A percentile compares a stretch with the other conserved stretches of the same genome.
Evolutionary conservation across 768 basidiomycete genomes (phyloP).

Genomic region (Rossbeevera mucosa): DNA sequence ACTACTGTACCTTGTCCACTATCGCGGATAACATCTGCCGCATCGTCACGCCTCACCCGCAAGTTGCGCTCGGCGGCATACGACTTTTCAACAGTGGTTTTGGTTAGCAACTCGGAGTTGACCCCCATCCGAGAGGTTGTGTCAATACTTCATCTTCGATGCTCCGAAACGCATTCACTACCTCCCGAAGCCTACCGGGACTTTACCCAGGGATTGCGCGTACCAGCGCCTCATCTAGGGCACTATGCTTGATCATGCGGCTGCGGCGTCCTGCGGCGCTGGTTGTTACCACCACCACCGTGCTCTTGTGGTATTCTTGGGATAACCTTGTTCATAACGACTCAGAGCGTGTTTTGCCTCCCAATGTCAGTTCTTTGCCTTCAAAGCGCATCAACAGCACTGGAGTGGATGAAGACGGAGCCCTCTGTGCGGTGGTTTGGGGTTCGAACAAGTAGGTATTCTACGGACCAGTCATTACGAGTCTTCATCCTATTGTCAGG

Average conservation of each 20-base stretch:
- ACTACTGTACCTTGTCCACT: too few species aligned
- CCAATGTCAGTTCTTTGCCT: neutral
- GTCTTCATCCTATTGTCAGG: slow-evolving; percentile 31
- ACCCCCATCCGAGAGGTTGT: slow-evolving; percentile 1
- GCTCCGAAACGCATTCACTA: slow-evolving; percentile 10
- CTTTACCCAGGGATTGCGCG: slow-evolving; percentile 8
- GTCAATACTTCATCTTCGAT: neutral
- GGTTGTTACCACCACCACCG: slow-evolving; percentile 23
- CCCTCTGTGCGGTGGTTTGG: slow-evolving; percentile 58
- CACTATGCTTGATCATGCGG: neutral
- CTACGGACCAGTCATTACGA: neutral
- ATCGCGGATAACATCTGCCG: too few species aligned
- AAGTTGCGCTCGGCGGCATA: too few species aligned
- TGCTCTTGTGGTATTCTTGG: slow-evolving; percentile 38
- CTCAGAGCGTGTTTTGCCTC: slow-evolving; percentile 10
- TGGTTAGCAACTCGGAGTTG: neutral
- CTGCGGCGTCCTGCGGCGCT: slow-evolving; percentile 11
- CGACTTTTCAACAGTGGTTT: neutral
- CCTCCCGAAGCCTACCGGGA: neutral
- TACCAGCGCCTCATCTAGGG: neutral
- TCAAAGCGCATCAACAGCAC: slow-evolving; percentile 17
- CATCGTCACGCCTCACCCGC: too few species aligned
- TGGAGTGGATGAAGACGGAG: slow-evolving; percentile 22
- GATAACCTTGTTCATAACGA: slow-evolving; percentile 36
- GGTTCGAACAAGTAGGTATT: slow-evolving; percentile 64